Base-by-base conservation (phyloP, 139 green algal species). In the Limnomonas spitsbergensis region DNA sequence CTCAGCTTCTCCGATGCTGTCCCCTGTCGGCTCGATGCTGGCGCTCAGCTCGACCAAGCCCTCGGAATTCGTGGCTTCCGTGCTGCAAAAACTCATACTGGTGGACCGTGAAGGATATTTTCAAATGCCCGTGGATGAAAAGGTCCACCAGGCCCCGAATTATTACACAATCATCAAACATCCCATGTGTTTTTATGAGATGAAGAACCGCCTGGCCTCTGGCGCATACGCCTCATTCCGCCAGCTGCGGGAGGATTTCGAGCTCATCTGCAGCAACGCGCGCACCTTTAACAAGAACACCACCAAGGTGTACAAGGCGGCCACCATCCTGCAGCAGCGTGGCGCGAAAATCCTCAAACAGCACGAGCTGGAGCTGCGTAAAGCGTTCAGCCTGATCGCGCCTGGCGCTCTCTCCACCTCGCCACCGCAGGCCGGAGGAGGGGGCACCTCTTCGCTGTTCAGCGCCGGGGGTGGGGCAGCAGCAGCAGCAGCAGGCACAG, bases 251-350 rank as follows among this genome's bases (percentile, higher is more conserved):
- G 81, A 77, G n/a, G 81, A 85, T 47, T 78, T 85, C 53, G 75
- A 82, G 74, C 40, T 82, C n/a, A 85, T 85, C 53, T 85, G 66
- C 54, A 81, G 54, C 54, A 91, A 91, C 56, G 86, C 86, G 39
- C 76, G 74, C 29, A 84, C 54, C 0, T 90, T 86, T 80, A 92
- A 92, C 80, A 80, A 73, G 1, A 71, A 56, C 36, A 84, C 84
- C n/a, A 86, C 81, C 29, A 54, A 73, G 4, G 74, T 90, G 2
- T 80, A 90, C 67, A 86, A 86, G 66, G 78, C 84, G 20, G 88
- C 88, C 3, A 36, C 76, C 24, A 79, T 78, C 36, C 70, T 92
- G 47, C 78, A 83, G 61, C 80, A 86, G 29, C 75, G 79, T 38
- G 73, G 75, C 3, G 78, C 56, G 31, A 88, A 89, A 61, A 39